Evolutionary conservation across 257 asterid species (phyloP).

Genomic region (Solanum ossicruentum): DNA sequence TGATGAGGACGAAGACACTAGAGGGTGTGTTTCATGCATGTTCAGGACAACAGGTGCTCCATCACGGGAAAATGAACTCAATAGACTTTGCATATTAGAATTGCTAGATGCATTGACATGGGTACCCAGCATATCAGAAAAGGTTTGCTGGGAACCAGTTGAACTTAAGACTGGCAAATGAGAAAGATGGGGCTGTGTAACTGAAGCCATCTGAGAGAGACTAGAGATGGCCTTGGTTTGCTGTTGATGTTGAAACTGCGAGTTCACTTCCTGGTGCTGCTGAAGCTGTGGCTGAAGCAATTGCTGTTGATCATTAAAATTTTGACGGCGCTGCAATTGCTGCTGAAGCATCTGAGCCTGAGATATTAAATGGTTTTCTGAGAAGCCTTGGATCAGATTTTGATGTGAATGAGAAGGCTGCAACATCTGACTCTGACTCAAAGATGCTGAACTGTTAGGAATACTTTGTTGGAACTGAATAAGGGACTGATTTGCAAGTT

Average conservation of each 20-base stretch:
- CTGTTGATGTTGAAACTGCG: constrained; percentile 40
- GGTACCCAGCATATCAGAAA: constrained; percentile 46
- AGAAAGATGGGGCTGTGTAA: constrained; percentile 42
- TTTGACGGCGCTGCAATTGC: constrained; percentile 37
- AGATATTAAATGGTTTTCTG: constrained; percentile 41
- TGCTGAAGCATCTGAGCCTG: constrained; percentile 81
- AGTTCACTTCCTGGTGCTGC: constrained; percentile 28
- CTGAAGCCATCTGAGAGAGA: constrained; percentile 29
- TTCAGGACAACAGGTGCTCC: constrained; percentile 32
- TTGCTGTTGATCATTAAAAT: constrained; percentile 35
- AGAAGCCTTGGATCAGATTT: constrained; percentile 41
- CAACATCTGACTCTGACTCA: constrained; percentile 49
- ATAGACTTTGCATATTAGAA: constrained; percentile 48
- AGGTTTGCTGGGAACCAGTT: constrained; percentile 44
- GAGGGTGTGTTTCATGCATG: constrained; percentile 36
- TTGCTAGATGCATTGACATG: constrained; percentile 35
- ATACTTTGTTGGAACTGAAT: constrained; percentile 53
- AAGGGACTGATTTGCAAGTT: constrained; percentile 43
- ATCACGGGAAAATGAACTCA: constrained; percentile 56
- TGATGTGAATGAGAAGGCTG: constrained; percentile 55
- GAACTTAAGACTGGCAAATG: constrained; percentile 35
- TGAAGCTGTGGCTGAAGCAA: constrained; percentile 28
- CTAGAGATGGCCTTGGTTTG: constrained; percentile 28
- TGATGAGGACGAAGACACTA: constrained; percentile 44
- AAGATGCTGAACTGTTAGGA: constrained; percentile 37